Percentiles rank a stretch among this genome's conserved stretches.
phyloP scores from a whole-genome alignment of 495 filamentous ascomycete genomes.

The Lindgomyces ingoldianus region DNA sequence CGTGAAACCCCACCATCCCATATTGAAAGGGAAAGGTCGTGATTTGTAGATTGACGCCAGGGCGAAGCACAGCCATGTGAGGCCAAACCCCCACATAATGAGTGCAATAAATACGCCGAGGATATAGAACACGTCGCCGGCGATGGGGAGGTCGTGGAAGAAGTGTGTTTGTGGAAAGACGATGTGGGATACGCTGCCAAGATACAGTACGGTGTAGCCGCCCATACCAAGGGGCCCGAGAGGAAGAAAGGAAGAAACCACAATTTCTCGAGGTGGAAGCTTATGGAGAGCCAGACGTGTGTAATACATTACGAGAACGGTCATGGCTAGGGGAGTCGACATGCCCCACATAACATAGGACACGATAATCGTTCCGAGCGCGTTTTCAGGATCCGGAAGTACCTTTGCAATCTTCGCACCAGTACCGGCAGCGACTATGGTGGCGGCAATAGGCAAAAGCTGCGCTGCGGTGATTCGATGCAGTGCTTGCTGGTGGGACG shows the following conservation, averaged over 20 bases:
- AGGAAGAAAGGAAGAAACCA: constrained; percentile 65
- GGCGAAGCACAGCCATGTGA: constrained; percentile 66
- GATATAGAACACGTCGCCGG: constrained; percentile 57
- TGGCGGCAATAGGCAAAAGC: constrained; percentile 63
- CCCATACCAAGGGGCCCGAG: constrained; percentile 63
- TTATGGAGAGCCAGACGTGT: constrained; percentile 62
- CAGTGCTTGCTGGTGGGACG: constrained; percentile 47
- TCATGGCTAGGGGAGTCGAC: constrained; percentile 57
- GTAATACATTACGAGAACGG: constrained; percentile 63
- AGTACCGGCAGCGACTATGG: constrained; percentile 60
- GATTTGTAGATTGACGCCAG: constrained; percentile 44
- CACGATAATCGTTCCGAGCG: constrained; percentile 57
- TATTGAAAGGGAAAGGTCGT: constrained; percentile 44
- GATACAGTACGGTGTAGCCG: constrained; percentile 60
- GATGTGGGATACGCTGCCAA: constrained; percentile 54
- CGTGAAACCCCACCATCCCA: constrained; percentile 48
- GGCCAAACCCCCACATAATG: constrained; percentile 62
- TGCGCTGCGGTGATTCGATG: constrained; percentile 61
- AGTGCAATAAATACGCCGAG: constrained; percentile 56
- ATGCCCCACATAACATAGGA: constrained; percentile 65
- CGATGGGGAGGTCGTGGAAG: constrained; percentile 43
- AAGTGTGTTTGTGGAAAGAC: constrained; percentile 57
- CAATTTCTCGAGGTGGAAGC: constrained; percentile 60
- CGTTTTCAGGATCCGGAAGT: constrained; percentile 56
- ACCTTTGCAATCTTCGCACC: constrained; percentile 58